Evolutionary conservation across 352 stramenopile genomes (phyloP).

Genomic region (Pythium periplocum): DNA sequence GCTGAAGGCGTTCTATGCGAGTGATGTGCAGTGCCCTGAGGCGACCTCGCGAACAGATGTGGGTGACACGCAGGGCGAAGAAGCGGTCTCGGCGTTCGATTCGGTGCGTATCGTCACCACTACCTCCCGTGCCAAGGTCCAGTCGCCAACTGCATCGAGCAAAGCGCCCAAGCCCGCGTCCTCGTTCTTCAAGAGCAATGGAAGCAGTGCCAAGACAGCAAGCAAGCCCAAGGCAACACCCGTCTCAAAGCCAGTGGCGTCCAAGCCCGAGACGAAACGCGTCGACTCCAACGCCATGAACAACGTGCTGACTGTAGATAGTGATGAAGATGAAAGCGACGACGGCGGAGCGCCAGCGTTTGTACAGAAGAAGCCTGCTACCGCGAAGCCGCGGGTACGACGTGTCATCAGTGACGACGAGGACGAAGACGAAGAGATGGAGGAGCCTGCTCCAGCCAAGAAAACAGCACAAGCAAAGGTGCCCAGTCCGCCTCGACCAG

Average conservation of each 20-base stretch:
- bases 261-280: constrained; percentile 31
- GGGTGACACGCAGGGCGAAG: constrained; percentile 44
- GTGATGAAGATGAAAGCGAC: constrained; percentile 46
- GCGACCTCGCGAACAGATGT: constrained; percentile 53
- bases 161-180: not conserved
- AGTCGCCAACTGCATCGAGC: no score
- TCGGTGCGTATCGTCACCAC: constrained; percentile 19
- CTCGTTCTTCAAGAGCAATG: constrained; percentile 23
- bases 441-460: constrained; percentile 3
- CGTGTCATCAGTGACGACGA: constrained; percentile 65
- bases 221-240: constrained; percentile 2
- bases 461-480: constrained; percentile 6
- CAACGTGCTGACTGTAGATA: constrained; percentile 70
- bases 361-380: constrained; percentile 28
- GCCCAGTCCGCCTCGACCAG: constrained; percentile 20
- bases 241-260: not conserved
- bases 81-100: constrained; percentile 66
- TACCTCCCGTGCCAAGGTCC: constrained; percentile 2
- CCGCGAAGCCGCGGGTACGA: constrained; percentile 30
- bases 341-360: constrained; percentile 60
- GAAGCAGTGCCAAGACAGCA: constrained; percentile 10
- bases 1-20: constrained; percentile 48
- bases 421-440: constrained; percentile 45
- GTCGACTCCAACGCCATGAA: constrained; percentile 41
- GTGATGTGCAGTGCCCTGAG: constrained; percentile 39